These are phyloP conservation scores for Venustampulla echinocandica DNA, from an alignment of 495 filamentous ascomycete genomes.

Conservation along the genomic window DNA sequence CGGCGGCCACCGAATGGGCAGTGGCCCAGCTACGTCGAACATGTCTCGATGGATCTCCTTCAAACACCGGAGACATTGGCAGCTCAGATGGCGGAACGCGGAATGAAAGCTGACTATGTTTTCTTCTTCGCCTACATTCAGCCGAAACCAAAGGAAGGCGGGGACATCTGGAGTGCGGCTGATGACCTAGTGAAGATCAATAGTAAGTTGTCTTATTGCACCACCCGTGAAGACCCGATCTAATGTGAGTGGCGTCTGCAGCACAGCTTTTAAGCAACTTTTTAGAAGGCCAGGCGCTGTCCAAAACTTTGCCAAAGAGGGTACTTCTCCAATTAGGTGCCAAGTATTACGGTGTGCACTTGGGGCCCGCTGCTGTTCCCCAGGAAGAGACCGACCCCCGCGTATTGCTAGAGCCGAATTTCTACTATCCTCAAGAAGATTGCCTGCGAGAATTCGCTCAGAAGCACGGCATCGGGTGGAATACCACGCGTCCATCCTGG, in stretches of 20 bases:
- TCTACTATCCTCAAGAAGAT: constrained; percentile 20
- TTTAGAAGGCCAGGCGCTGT: constrained; percentile 31
- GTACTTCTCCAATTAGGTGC: constrained; percentile 42
- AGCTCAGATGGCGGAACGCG: constrained; percentile 1
- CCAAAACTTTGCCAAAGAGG: constrained; percentile 33
- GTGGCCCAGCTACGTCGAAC: too few relatives aligned
- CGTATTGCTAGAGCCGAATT: constrained; percentile 34
- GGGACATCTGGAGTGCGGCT: constrained; percentile 34
- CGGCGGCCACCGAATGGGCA: constrained; percentile 36
- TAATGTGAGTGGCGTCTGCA: too few relatives aligned
- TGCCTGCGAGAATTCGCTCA: too few relatives aligned
- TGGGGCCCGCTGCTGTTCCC: constrained; percentile 34
- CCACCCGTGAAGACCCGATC: too few relatives aligned
- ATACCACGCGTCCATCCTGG: constrained; percentile 36
- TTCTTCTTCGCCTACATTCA: constrained; percentile 50
- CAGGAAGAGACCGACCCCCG: constrained; percentile 38
- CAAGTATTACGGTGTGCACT: constrained; percentile 43
- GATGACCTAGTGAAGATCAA: constrained; percentile 37
- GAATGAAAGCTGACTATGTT: constrained; percentile 34
- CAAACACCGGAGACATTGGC: constrained; percentile 30
- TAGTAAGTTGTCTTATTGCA: too few relatives aligned
- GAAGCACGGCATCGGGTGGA: too few relatives aligned
- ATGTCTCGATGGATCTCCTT: constrained; percentile 31
- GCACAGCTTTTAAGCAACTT: constrained; percentile 38
- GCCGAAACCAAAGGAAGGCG: constrained; percentile 27